These are phyloP conservation scores for Zygosaccharomyces pseudobailii DNA, from an alignment of 1,139 yeast species.

Conservation along the genomic window DNA sequence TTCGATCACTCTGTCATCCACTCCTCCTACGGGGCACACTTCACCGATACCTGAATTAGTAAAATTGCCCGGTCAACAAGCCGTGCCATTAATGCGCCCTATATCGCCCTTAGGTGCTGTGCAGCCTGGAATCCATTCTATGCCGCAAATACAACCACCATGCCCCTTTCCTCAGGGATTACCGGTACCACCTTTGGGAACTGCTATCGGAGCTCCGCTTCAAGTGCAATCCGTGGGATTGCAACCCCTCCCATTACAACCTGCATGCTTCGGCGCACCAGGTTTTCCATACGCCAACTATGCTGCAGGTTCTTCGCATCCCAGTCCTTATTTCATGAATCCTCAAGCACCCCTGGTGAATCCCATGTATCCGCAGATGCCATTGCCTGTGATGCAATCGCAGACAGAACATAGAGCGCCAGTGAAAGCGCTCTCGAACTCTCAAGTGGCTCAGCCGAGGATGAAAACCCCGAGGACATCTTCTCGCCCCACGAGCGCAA, in stretches of 20 bases:
- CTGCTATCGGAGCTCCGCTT: neutral
- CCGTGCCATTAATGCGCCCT: neutral
- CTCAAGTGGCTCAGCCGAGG: neutral
- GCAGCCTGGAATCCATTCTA: neutral
- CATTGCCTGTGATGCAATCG: constrained; percentile 10
- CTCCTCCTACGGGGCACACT: constrained; percentile 1
- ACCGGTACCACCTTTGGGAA: neutral
- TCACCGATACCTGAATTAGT: constrained; percentile 4
- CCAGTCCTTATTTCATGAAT: constrained; percentile 12
- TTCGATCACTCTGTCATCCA: neutral
- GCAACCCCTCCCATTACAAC: constrained; percentile 8
- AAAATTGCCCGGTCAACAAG: neutral
- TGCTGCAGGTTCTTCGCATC: constrained; percentile 10
- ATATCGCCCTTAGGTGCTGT: neutral
- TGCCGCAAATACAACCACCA: neutral
- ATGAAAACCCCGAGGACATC: neutral
- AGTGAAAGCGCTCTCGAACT: no score
- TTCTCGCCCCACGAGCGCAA: constrained; percentile 1
- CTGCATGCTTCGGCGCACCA: constrained; percentile 3
- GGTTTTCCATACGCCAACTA: constrained; percentile 14
- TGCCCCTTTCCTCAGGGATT: neutral
- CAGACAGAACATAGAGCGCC: no score
- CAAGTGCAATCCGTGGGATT: constrained; percentile 5
- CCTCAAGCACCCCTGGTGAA: constrained; percentile 13
- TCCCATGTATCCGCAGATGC: constrained; percentile 13